phyloP scores from a whole-genome alignment of 768 basidiomycete species.

The Obba rivulosa region DNA sequence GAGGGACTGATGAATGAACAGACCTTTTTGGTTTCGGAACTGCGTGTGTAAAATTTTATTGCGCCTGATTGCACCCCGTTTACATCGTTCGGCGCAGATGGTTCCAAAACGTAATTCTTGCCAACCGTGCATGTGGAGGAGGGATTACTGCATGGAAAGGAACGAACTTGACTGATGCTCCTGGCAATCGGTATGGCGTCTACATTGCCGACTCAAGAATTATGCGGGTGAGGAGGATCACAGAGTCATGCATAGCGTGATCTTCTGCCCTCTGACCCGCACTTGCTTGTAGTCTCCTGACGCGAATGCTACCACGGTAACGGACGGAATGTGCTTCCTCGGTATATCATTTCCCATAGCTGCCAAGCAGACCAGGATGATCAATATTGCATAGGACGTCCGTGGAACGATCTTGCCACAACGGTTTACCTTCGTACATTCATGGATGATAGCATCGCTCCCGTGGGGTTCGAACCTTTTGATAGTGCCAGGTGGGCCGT shows the following conservation, averaged over 20 bases:
- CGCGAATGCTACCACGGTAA: slow-evolving; percentile 44
- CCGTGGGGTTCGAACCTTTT: slow-evolving; percentile 49
- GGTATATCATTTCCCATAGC: slow-evolving; percentile 24
- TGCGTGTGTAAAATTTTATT: slow-evolving; percentile 34
- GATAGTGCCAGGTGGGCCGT: slow-evolving; percentile 33
- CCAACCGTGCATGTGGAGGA: slow-evolving; percentile 61
- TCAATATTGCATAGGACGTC: slow-evolving; percentile 26
- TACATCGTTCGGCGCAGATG: background rate
- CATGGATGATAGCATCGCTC: slow-evolving; percentile 53
- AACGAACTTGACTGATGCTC: slow-evolving; percentile 46
- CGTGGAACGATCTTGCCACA: slow-evolving; percentile 57
- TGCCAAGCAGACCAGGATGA: no score
- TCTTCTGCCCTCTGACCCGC: no score
- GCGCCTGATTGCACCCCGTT: background rate
- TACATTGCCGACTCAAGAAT: slow-evolving; percentile 52
- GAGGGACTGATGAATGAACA: no score
- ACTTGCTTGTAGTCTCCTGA: slow-evolving; percentile 44
- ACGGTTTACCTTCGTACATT: slow-evolving; percentile 49
- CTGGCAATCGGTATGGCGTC: slow-evolving; percentile 47
- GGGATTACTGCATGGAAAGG: slow-evolving; percentile 65
- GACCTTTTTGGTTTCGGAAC: slow-evolving; percentile 60
- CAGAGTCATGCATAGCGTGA: no score
- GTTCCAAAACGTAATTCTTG: slow-evolving; percentile 28
- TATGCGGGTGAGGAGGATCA: slow-evolving; percentile 23
- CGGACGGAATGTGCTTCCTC: slow-evolving; percentile 43